Evolutionary conservation across 805 yeast genomes (phyloP), one percentile per base, ranked within the genome.

Genomic region (Spathaspora boniae): DNA sequence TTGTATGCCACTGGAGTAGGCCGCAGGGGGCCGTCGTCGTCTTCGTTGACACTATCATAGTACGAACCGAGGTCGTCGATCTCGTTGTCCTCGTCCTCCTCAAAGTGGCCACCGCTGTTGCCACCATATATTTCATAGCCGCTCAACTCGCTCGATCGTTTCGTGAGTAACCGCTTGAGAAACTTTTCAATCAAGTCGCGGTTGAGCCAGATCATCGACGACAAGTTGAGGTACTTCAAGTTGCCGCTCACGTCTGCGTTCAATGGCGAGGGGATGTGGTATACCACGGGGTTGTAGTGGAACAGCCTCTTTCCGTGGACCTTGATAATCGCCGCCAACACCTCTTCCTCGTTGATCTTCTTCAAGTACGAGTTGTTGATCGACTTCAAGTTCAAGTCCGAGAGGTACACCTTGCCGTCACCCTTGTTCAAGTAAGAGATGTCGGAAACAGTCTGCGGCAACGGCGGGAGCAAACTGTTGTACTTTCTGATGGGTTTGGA

Each of bases 201-300:
- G 47, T 58, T 68, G 25, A 69, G 51, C 80, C 76, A 76, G 36
- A 70, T 66, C 55, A 67, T 67, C 6, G 70, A 70, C 16, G 63
- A 57, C 46, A 72, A 53, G 39, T 66, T 65, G 44, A 70, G 55
- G 32, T 54, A 62, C 41, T 39, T 55, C 37, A 77, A 51, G 29
- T 49, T 53, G 21, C 40, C 42, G 5, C 38, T 33, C 12, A 36
- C 24, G 17, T 38, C 37, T 5, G 33, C 29, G 19, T 35, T 26
- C 9, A 34, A 17, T 18, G 27, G 27, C n/a, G 15, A 29, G 3
- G 33, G 25, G 20, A 16, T 29, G 17, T 32, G 20, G 16, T 21
- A 35, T 14, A 31, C 25, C 17, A 31, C 26, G 23, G 33, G 29
- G 21, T 26, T 23, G 21, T 29, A 31, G 20, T 20, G 30, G 17